phyloP scores from a whole-genome alignment of 208 protist species.

The Crithidia sp. region DNA sequence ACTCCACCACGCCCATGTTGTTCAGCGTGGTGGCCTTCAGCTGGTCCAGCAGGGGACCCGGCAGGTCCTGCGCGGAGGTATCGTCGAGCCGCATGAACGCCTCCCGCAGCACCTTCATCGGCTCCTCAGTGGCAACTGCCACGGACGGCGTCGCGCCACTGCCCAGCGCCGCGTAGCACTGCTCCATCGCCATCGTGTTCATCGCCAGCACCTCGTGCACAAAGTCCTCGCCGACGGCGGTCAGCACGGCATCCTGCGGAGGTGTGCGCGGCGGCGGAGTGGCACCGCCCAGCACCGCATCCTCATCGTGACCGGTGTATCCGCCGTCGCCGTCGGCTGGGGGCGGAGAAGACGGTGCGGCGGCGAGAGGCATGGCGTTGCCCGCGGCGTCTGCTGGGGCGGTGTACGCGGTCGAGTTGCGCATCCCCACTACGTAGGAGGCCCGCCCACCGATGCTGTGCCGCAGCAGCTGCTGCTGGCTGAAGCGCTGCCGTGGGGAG shows the following conservation, averaged over 20 bases:
- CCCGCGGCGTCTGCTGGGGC: neutral
- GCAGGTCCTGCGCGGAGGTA: conserved; percentile 25
- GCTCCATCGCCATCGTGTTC: conserved; percentile 87
- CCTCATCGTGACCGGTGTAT: neutral
- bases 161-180: conserved; percentile 44
- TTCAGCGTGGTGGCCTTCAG: conserved; percentile 84
- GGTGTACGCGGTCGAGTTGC: conserved; percentile 23
- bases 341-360: neutral
- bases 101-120: conserved; percentile 53
- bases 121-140: conserved; percentile 43
- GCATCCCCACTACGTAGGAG: conserved; percentile 29
- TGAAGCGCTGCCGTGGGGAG: conserved; percentile 10
- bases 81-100: conserved; percentile 64
- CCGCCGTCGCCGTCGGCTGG: neutral
- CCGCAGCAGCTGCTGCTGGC: conserved; percentile 30
- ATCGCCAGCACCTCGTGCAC: conserved; percentile 79
- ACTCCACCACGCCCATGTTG: conserved; percentile 89
- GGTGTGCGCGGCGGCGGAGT: neutral
- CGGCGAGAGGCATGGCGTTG: neutral
- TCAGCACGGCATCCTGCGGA: conserved; percentile 22
- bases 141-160: neutral
- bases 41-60: conserved; percentile 56
- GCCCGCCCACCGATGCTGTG: conserved; percentile 9
- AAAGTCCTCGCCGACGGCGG: conserved; percentile 50
- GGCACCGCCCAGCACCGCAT: neutral